phyloP scores from a whole-genome alignment of 805 yeast species.

The Wickerhamomyces ciferrii region DNA sequence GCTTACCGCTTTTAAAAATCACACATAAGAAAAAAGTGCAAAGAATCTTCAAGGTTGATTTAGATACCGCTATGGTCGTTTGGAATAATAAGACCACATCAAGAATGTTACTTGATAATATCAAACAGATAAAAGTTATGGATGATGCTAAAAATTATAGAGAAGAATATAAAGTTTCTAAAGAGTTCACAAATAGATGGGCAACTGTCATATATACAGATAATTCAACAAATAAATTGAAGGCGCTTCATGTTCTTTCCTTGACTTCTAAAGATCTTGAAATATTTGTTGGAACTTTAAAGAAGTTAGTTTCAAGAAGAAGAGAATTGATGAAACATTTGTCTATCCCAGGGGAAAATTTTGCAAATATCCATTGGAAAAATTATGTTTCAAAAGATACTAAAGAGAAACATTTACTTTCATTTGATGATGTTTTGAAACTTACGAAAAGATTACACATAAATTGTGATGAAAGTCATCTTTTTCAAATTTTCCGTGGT shows the following conservation, averaged over 20 bases:
- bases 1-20: constrained; percentile 60
- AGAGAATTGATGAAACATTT: constrained; percentile 59
- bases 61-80: constrained; percentile 44
- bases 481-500: constrained; percentile 44
- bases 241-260: constrained; percentile 78
- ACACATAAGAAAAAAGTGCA: constrained; percentile 66
- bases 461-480: constrained; percentile 51
- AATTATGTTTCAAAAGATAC: constrained; percentile 36
- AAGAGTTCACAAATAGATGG: constrained; percentile 68
- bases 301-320: constrained; percentile 49
- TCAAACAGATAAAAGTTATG: constrained; percentile 55
- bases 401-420: constrained; percentile 31
- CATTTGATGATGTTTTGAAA: constrained; percentile 63
- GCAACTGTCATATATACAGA: constrained; percentile 70
- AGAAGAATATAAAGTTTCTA: constrained; percentile 74
- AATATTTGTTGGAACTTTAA: constrained; percentile 47
- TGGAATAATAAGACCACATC: constrained; percentile 53
- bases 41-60: constrained; percentile 50
- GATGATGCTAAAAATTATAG: constrained; percentile 78
- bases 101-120: constrained; percentile 50
- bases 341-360: constrained; percentile 56
- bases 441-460: constrained; percentile 68
- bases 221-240: constrained; percentile 54
- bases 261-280: constrained; percentile 44
- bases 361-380: constrained; percentile 64